These are phyloP conservation scores for Onygenales sp. DNA, from an alignment of 2,329 filamentous ascomycete genomes.

Conservation along the genomic window DNA sequence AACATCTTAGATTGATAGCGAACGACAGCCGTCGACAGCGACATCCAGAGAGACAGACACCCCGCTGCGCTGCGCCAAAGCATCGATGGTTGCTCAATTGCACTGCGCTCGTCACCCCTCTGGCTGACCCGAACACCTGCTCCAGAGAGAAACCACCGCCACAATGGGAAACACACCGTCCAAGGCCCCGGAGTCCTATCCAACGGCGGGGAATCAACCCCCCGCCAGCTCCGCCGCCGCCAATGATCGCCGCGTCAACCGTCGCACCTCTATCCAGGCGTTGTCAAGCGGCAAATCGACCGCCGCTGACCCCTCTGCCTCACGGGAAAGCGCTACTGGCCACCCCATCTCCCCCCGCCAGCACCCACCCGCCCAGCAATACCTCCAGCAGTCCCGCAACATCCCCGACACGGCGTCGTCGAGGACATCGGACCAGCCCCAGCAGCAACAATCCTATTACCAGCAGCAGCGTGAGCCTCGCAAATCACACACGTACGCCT, in stretches of 20 bases:
- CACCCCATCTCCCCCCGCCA: conserved; percentile 26
- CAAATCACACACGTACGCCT: too few relatives aligned
- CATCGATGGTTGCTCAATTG: too few relatives aligned
- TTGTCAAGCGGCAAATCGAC: conserved; percentile 27
- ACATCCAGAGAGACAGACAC: too few relatives aligned
- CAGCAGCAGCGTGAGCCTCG: conserved; percentile 3
- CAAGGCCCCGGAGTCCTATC: conserved; percentile 29
- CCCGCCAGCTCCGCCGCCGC: conserved; percentile 8
- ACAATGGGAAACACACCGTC: conserved; percentile 42
- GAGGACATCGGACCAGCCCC: conserved; percentile 1
- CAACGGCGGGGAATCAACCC: conserved; percentile 13
- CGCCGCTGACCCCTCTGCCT: conserved; percentile 34
- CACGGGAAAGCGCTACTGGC: conserved; percentile 34
- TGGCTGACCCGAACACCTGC: background rate
- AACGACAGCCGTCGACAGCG: too few relatives aligned
- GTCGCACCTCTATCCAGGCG: conserved; percentile 32
- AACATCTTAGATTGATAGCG: too few relatives aligned
- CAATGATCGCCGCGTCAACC: conserved; percentile 29
- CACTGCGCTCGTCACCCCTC: too few relatives aligned
- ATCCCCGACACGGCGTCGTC: conserved; percentile 21
- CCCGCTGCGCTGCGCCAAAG: too few relatives aligned
- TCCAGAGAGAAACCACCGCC: background rate
- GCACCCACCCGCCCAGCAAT: conserved; percentile 29
- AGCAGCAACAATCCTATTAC: conserved; percentile 12
- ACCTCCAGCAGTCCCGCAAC: conserved; percentile 25